phyloP scores from a whole-genome alignment of 208 protist genomes.

The Leishmania gerbilli region DNA sequence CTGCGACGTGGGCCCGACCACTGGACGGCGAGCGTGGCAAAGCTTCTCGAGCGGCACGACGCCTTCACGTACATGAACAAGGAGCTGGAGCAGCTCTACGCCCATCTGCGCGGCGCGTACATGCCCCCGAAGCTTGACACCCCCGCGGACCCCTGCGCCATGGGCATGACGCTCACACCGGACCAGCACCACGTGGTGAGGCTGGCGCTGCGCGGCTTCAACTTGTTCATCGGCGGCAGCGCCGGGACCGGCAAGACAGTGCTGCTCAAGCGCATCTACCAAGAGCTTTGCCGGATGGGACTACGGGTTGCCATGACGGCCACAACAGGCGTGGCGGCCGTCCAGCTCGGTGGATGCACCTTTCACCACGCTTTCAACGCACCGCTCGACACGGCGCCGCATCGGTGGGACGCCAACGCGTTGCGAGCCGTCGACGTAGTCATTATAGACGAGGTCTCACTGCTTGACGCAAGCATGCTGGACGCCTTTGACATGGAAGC shows the following conservation, averaged over 20 bases:
- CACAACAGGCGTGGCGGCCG: constrained; percentile 86
- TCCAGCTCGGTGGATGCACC: constrained; percentile 92
- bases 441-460: constrained; percentile 93
- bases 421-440: constrained; percentile 88
- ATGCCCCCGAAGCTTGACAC: constrained; percentile 82
- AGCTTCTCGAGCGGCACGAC: constrained; percentile 56
- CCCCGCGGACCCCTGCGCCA: constrained; percentile 46
- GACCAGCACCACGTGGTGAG: constrained; percentile 75
- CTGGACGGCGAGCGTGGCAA: constrained; percentile 53
- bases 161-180: constrained; percentile 43
- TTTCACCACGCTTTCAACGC: constrained; percentile 89
- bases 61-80: constrained; percentile 44
- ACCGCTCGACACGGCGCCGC: constrained; percentile 34
- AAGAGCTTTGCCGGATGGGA: constrained; percentile 50
- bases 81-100: constrained; percentile 63
- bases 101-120: constrained; percentile 48
- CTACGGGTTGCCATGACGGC: constrained; percentile 90
- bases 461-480: constrained; percentile 78
- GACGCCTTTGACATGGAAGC: constrained; percentile 88
- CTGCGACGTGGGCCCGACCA: constrained; percentile 5
- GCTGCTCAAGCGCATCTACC: constrained; percentile 80
- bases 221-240: constrained; percentile 85
- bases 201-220: constrained; percentile 67
- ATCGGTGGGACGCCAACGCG: constrained; percentile 77
- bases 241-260: constrained; percentile 93